These are phyloP conservation scores for Echium plantagineum DNA, from an alignment of 257 asterid species.

Conservation along the genomic window DNA sequence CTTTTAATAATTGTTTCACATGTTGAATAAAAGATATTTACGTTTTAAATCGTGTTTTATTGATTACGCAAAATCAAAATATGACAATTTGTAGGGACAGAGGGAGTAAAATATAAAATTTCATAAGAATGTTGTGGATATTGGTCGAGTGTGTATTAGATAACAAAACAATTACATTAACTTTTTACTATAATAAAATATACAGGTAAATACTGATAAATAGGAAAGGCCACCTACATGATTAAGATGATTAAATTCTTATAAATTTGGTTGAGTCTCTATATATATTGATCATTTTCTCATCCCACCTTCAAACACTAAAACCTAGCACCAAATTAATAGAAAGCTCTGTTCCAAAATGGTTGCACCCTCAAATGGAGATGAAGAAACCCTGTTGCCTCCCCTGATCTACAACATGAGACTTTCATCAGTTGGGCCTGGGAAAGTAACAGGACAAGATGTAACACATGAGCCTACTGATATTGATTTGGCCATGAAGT, in stretches of 20 bases:
- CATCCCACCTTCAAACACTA: not conserved
- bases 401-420: slow-evolving; percentile 43
- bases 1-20: no score
- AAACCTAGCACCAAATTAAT: not conserved
- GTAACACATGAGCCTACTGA: slow-evolving; percentile 36
- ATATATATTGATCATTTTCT: not conserved
- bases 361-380: slow-evolving; percentile 35
- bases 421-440: slow-evolving; percentile 80
- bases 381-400: slow-evolving; percentile 13
- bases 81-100: no score
- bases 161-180: no score
- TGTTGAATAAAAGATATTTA: no score
- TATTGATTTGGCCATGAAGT: slow-evolving; percentile 74
- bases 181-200: no score
- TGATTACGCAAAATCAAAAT: no score
- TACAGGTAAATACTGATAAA: not conserved
- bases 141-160: no score
- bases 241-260: not conserved
- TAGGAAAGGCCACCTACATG: not conserved
- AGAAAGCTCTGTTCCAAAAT: not conserved
- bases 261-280: not conserved
- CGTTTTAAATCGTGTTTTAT: no score
- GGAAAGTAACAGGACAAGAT: slow-evolving; percentile 33
- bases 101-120: no score
- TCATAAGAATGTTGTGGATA: no score